Conservation (phyloP, 306 rosid species). For the Medicago arabica region DNA sequence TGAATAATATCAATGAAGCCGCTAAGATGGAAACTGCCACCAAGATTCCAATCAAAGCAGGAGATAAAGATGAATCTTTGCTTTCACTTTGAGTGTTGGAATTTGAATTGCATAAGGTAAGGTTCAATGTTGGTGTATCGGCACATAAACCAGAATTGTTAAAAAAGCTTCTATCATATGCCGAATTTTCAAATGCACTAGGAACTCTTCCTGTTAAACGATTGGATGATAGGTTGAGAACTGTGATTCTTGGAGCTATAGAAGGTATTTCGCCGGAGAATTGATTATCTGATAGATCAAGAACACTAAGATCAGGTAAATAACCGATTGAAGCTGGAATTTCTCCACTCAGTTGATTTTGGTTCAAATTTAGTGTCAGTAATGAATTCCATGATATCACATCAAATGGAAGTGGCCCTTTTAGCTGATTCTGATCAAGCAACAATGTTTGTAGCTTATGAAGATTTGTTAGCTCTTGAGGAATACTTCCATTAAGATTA, state of each 20-base stretch:
- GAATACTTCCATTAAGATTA: conserved; percentile 60
- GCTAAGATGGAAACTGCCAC: conserved; percentile 15
- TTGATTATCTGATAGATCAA: conserved; percentile 73
- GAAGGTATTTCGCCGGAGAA: conserved; percentile 70
- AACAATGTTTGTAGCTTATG: conserved; percentile 34
- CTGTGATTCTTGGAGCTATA: conserved; percentile 32
- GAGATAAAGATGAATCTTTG: conserved; percentile 52
- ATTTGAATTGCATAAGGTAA: conserved; percentile 51
- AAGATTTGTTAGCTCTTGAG: conserved; percentile 61
- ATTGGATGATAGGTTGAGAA: conserved; percentile 58
- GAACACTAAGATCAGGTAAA: conserved; percentile 49
- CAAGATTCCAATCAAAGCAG: conserved; percentile 56
- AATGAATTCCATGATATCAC: conserved; percentile 58
- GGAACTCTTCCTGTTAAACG: conserved; percentile 65
- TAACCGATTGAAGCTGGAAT: conserved; percentile 52
- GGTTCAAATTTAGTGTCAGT: conserved; percentile 47
- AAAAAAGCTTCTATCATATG: conserved; percentile 60
- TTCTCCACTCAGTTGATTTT: conserved; percentile 59
- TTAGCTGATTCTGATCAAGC: conserved; percentile 62
- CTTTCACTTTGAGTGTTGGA: conserved; percentile 30
- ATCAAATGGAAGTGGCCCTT: conserved; percentile 55
- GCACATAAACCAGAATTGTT: conserved; percentile 72
- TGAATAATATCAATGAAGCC: conserved; percentile 34
- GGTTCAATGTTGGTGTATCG: conserved; percentile 38
- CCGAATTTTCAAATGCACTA: conserved; percentile 47